phyloP scores from a whole-genome alignment of 75 land plant genomes.

The Isoetes taiwanensis region DNA sequence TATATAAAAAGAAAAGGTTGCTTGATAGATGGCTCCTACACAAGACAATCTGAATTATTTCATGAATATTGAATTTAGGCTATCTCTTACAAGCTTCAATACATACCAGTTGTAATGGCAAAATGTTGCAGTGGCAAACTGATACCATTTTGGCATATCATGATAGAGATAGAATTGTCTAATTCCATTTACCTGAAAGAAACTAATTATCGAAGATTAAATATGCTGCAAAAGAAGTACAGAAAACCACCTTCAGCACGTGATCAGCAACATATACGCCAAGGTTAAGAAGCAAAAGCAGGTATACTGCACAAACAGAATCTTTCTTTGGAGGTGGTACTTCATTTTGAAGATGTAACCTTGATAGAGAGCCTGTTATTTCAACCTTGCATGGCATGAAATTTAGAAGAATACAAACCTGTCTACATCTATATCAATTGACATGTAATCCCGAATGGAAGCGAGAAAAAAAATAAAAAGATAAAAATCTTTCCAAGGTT shows the following conservation, averaged over 20 bases:
- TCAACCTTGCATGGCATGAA: too few relatives aligned
- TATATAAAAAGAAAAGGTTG: conserved; percentile 94
- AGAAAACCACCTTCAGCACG: conserved; percentile 41
- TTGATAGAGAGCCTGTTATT: conserved; percentile 70
- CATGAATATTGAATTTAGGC: not conserved
- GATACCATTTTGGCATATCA: conserved; percentile 76
- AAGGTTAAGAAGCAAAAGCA: conserved; percentile 72
- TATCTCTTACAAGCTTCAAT: not conserved
- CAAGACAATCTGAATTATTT: not conserved
- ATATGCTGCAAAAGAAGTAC: not conserved
- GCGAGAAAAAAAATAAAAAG: too few relatives aligned
- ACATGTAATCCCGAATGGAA: too few relatives aligned
- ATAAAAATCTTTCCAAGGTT: too few relatives aligned
- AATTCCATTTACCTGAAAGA: conserved; percentile 35
- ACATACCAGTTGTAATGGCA: conserved; percentile 87
- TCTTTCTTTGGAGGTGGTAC: conserved; percentile 19
- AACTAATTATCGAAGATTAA: not conserved
- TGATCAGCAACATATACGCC: conserved; percentile 79
- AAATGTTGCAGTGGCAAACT: conserved; percentile 82
- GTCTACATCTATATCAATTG: too few relatives aligned
- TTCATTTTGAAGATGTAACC: conserved; percentile 61
- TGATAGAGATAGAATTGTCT: conserved; percentile 68
- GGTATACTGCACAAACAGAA: conserved; percentile 58
- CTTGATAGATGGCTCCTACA: conserved; percentile 93
- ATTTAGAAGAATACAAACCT: too few relatives aligned